These are phyloP conservation scores for Plasmodium cynomolgi DNA, from an alignment of 169 alveolate species.

Conservation along the genomic window DNA sequence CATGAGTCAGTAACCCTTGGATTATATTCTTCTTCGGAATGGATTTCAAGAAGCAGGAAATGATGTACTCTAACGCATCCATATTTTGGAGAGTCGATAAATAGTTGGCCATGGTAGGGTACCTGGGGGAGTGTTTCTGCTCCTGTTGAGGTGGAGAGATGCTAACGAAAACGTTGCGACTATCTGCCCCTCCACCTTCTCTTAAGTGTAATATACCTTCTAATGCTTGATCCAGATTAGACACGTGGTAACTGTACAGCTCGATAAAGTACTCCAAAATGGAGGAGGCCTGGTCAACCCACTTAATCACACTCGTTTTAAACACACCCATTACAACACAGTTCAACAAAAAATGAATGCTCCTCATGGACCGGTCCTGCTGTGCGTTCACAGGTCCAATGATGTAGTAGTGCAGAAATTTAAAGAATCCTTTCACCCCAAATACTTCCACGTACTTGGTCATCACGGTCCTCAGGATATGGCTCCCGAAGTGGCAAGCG, in stretches of 20 bases:
- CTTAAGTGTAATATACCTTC: background rate
- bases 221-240: background rate
- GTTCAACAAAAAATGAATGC: slow-evolving; percentile 4
- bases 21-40: slow-evolving; percentile 31
- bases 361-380: background rate
- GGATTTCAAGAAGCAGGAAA: slow-evolving; percentile 16
- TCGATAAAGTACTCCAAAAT: background rate
- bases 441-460: slow-evolving; percentile 11
- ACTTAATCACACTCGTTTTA: slow-evolving; percentile 6
- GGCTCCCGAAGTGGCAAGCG: background rate
- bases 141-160: background rate
- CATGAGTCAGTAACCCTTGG: background rate
- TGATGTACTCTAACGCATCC: slow-evolving; percentile 59
- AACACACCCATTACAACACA: slow-evolving; percentile 6
- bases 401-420: slow-evolving; percentile 4
- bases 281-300: slow-evolving; percentile 3
- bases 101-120: background rate
- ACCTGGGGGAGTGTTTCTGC: background rate
- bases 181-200: background rate
- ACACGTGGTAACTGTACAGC: slow-evolving; percentile 12
- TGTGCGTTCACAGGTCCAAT: background rate
- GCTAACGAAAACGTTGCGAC: background rate
- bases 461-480: slow-evolving; percentile 4
- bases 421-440: background rate
- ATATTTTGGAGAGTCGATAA: background rate